Percentiles rank a stretch among this genome's conserved stretches.
Conservation (phyloP, 192 early-diverging fungal genomes). For the Phlyctochytrium planicorne region DNA sequence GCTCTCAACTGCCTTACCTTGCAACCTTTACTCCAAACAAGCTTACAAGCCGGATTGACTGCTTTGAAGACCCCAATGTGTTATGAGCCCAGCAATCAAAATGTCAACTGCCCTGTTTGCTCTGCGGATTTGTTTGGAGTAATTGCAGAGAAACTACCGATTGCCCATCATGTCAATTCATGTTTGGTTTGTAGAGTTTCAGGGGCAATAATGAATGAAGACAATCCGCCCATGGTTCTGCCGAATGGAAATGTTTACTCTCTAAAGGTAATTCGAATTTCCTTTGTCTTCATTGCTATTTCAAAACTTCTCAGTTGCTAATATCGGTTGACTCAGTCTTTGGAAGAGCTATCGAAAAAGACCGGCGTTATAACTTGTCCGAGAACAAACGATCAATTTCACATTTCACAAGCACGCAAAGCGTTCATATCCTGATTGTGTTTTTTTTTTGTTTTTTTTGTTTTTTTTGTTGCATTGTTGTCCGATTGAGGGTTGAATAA, state of each 20-base stretch:
- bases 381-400: slow-evolving; percentile 29
- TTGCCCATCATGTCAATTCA: slow-evolving; percentile 94
- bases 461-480: too few relatives aligned
- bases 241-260: slow-evolving; percentile 98
- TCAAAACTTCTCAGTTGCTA: not conserved
- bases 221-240: slow-evolving; percentile 93
- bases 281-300: too few relatives aligned
- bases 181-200: slow-evolving; percentile 90
- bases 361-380: slow-evolving; percentile 38
- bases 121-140: slow-evolving; percentile 77
- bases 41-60: slow-evolving; percentile 92
- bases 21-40: slow-evolving; percentile 80
- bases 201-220: slow-evolving; percentile 92
- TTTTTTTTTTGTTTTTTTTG: too few relatives aligned
- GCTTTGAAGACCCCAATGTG: slow-evolving; percentile 91
- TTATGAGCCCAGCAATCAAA: slow-evolving; percentile 69
- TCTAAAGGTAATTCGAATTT: slow-evolving; percentile 51
- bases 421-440: slow-evolving; percentile 38
- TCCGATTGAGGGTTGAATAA: too few relatives aligned
- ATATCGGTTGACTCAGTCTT: slow-evolving; percentile 21
- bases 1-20: slow-evolving; percentile 84
- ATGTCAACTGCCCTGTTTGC: slow-evolving; percentile 96
- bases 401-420: slow-evolving; percentile 31
- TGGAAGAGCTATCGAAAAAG: slow-evolving; percentile 38
- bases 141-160: slow-evolving; percentile 81